Base-by-base conservation (phyloP, 2,329 filamentous ascomycete species). In the Alternaria panax region DNA sequence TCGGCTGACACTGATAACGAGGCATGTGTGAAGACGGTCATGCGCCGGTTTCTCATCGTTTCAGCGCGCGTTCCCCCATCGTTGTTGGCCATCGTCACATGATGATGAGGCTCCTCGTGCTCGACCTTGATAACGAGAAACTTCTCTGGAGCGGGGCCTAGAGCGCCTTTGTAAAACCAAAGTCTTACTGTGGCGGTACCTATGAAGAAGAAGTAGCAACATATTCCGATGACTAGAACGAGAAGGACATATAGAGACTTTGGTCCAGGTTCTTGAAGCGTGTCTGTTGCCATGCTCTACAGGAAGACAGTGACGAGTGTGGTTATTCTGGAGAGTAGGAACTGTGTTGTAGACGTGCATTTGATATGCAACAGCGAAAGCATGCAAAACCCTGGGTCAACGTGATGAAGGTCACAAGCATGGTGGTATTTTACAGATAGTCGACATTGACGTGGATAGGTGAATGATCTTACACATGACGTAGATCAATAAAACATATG, bases 111-210 rank as follows among this genome's bases (percentile, higher is more conserved):
- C 11, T 40, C 32, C 5, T 28, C 27, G 16, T 42, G 27, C 50
- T 43, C 43, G 36, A 27, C 57, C 3, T 60, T 62, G 4, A 68
- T 53, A 12, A 74, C 66, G 47, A 70, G 54, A 57, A 64, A 71
- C 16, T 61, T 60, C 43, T 65, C 45, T 2, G 67, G 67, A 8
- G 62, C 58, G 2, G 64, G 61, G 2, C 63, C 67, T 2, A 74
- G 55, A 3, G 61, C 60, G 24, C 71, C 70, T 51, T 65, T 62
- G 54, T 74, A 72, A 54, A 70, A 68, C 59, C 67, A 74, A 2
- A 75, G 63, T 4, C 72, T 65, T 11, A 65, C 66, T 25, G 60
- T 62, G 16, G 68, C 56, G 0, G 57, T 62, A 42, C 66, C 67
- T 8, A 72, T 18, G 42, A 63, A 73, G 52, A 63, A 66, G 48